Conservation (phyloP, 2,329 filamentous ascomycete species). For the Penicillium sp. region DNA sequence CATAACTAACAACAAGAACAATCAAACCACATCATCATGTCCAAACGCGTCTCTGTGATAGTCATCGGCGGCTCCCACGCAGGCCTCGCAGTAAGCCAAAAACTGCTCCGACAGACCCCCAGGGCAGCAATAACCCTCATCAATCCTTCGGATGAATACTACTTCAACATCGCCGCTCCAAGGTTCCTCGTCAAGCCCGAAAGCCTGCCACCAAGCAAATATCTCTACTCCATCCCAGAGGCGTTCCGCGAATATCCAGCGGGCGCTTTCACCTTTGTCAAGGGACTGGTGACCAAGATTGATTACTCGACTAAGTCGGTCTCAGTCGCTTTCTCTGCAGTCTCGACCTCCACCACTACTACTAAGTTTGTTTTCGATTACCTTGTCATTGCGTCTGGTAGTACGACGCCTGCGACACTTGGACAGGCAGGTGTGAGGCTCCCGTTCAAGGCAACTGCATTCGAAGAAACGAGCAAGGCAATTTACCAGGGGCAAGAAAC, state of each 20-base stretch:
- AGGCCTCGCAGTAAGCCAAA: conserved; percentile 5
- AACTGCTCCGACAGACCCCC: neutral
- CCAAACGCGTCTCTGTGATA: neutral
- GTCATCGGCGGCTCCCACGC: conserved; percentile 10
- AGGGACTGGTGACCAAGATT: conserved; percentile 3
- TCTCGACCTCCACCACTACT: neutral
- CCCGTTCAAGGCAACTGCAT: conserved; percentile 6
- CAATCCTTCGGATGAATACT: conserved; percentile 6
- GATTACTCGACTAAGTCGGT: neutral
- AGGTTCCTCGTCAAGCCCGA: conserved; percentile 1
- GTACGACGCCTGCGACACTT: conserved; percentile 2
- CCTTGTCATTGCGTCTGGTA: conserved; percentile 13
- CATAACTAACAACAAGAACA: neutral
- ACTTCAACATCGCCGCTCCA: conserved; percentile 11
- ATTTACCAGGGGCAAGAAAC: neutral
- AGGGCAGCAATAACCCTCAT: conserved; percentile 4
- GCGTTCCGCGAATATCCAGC: conserved; percentile 2
- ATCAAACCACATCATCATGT: neutral
- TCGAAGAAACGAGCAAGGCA: neutral
- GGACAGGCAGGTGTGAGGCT: neutral
- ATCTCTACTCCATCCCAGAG: conserved; percentile 3
- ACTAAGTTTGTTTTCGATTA: conserved; percentile 5
- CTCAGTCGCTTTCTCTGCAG: neutral
- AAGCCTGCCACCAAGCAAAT: conserved; percentile 3
- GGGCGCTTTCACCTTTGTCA: conserved; percentile 7